phyloP scores from a whole-genome alignment of 2,329 filamentous ascomycete species.

The Domatiomyces globalis region DNA sequence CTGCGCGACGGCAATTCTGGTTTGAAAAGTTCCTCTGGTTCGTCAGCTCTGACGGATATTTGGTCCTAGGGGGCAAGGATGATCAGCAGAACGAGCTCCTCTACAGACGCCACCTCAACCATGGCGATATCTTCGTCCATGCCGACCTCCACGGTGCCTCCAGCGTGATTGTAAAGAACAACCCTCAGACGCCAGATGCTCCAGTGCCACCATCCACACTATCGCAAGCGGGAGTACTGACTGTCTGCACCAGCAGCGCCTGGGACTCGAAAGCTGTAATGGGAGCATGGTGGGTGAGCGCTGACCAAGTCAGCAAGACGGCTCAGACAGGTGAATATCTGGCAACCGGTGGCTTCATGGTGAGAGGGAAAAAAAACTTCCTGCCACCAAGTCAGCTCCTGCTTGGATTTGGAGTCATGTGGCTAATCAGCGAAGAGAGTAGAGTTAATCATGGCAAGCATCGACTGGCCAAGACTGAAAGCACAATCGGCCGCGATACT shows the following conservation, averaged over 20 bases:
- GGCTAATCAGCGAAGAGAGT: conserved; percentile 78
- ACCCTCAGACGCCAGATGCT: conserved; percentile 57
- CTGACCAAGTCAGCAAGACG: conserved; percentile 80
- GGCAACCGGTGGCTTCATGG: conserved; percentile 60
- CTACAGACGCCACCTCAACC: conserved; percentile 73
- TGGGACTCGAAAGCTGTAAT: conserved; percentile 97
- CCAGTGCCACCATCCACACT: conserved; percentile 85
- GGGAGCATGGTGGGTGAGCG: conserved; percentile 90
- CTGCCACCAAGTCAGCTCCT: conserved; percentile 75
- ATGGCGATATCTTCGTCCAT: conserved; percentile 83
- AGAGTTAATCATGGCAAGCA: conserved; percentile 68
- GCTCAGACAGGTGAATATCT: conserved; percentile 68
- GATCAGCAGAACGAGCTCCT: conserved; percentile 78
- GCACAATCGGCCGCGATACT: conserved; percentile 12
- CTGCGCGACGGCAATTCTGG: conserved; percentile 74
- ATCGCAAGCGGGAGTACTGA: conserved; percentile 73
- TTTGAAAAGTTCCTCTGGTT: conserved; percentile 98
- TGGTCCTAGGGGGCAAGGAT: conserved; percentile 81
- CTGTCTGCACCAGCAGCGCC: conserved; percentile 71
- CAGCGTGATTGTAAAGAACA: conserved; percentile 83
- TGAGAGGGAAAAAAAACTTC: conserved; percentile 80
- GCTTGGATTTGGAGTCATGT: conserved; percentile 76
- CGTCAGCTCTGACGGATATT: conserved; percentile 85
- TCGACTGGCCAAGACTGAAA: conserved; percentile 34
- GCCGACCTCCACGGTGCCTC: conserved; percentile 76